Evolutionary conservation across 306 rosid species (phyloP).

Genomic region (Lathyrus tuberosus): DNA sequence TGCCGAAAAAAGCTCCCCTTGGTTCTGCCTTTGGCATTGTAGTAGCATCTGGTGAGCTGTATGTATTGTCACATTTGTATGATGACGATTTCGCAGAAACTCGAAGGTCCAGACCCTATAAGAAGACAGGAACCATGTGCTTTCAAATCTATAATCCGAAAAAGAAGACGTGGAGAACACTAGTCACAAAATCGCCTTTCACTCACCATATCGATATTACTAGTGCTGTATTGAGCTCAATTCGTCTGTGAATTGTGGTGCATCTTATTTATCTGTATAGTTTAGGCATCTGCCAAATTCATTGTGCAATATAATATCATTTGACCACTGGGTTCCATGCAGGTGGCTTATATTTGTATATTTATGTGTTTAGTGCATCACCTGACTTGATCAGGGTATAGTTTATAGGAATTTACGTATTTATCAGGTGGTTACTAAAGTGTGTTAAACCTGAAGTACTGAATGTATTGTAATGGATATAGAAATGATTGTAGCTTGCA

Average conservation of each 20-base stretch:
- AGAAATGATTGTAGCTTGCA: constrained; percentile 12
- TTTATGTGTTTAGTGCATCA: constrained; percentile 28
- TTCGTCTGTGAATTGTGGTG: constrained; percentile 53
- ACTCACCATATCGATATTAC: constrained; percentile 53
- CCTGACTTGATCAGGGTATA: constrained; percentile 28
- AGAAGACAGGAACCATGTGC: constrained; percentile 60
- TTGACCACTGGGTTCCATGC: constrained; percentile 29
- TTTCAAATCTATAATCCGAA: constrained; percentile 79
- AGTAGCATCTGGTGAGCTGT: constrained; percentile 65
- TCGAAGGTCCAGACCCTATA: constrained; percentile 57
- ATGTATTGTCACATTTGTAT: constrained; percentile 57
- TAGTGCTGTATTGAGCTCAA: constrained; percentile 66
- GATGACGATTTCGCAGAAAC: constrained; percentile 42
- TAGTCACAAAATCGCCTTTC: constrained; percentile 69
- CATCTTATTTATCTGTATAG: constrained; percentile 30
- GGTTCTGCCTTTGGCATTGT: constrained; percentile 60
- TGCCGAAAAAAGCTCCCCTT: constrained; percentile 60
- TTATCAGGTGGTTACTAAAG: constrained; percentile 33
- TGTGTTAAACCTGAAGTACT: constrained; percentile 33
- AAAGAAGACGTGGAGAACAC: constrained; percentile 76
- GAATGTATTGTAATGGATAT: constrained; percentile 25
- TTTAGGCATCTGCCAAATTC: constrained; percentile 35
- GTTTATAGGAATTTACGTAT: constrained; percentile 24
- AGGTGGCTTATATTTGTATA: constrained; percentile 38
- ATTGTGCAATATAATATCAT: constrained; percentile 36